phyloP scores from a whole-genome alignment of 2,329 filamentous ascomycete genomes.

The Fusarium sp. region DNA sequence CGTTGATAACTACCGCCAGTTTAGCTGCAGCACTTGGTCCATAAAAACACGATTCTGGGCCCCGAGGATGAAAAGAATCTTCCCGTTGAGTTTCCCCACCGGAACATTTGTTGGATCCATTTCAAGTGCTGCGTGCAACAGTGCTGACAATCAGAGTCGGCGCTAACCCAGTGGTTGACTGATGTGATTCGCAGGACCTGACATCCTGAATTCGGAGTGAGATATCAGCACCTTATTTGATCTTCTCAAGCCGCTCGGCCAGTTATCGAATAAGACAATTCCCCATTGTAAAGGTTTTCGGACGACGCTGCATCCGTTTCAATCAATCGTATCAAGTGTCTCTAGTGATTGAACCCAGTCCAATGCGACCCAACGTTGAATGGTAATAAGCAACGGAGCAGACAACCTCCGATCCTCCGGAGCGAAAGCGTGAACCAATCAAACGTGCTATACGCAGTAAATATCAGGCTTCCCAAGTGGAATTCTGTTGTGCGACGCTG shows the following conservation, averaged over 20 bases:
- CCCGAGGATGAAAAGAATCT: too few species aligned
- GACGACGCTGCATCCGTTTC: too few species aligned
- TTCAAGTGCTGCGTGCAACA: too few species aligned
- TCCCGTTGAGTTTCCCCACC: not conserved
- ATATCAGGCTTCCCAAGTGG: not conserved
- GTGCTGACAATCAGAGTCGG: not conserved
- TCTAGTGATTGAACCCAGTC: not conserved
- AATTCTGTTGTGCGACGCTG: accelerated
- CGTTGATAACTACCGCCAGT: not conserved
- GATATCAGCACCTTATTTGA: not conserved
- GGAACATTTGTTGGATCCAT: too few species aligned
- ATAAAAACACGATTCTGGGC: not conserved
- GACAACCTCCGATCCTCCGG: not conserved
- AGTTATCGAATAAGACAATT: too few species aligned
- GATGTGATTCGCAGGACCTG: not conserved
- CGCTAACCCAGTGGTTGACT: too few species aligned
- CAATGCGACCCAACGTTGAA: not conserved
- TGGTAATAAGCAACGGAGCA: too few species aligned
- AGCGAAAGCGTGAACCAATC: not conserved
- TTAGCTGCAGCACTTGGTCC: not conserved
- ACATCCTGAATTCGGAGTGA: not conserved
- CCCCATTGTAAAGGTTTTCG: too few species aligned
- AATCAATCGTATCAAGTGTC: accelerated
- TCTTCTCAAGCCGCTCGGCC: not conserved
- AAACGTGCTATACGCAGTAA: accelerated